Percentiles rank a stretch among this genome's conserved stretches.
Evolutionary conservation across 768 basidiomycete species (phyloP).

Genomic region (Termitomyces sp.): DNA sequence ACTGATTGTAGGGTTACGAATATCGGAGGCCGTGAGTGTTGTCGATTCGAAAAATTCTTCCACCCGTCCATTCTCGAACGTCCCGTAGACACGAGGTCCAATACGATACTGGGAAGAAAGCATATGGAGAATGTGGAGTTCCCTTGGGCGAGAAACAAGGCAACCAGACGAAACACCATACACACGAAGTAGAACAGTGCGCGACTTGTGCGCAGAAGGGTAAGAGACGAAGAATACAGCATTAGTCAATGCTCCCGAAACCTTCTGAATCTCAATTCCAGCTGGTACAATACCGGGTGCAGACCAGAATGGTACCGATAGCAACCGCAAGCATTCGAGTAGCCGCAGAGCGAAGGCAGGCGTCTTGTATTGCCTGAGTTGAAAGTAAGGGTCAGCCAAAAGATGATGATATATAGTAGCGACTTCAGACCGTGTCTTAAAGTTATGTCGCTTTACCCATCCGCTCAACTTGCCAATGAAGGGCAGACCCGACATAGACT

Average conservation of each 20-base stretch:
- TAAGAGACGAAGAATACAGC: slow-evolving; percentile 95
- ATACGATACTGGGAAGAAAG: slow-evolving; percentile 87
- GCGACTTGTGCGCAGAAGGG: slow-evolving; percentile 39
- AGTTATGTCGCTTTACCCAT: slow-evolving; percentile 15
- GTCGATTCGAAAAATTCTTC: slow-evolving; percentile 94
- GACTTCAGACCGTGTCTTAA: slow-evolving; percentile 34
- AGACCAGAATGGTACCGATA: slow-evolving; percentile 61
- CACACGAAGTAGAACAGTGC: slow-evolving; percentile 82
- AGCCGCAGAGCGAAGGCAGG: slow-evolving; percentile 50
- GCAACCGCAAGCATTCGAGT: slow-evolving; percentile 49
- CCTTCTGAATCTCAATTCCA: slow-evolving; percentile 64
- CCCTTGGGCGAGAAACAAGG: slow-evolving; percentile 84
- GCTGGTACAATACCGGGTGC: slow-evolving; percentile 41
- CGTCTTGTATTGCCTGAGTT: slow-evolving; percentile 62
- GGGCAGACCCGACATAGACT: slow-evolving; percentile 25
- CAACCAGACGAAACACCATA: slow-evolving; percentile 86
- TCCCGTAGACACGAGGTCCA: slow-evolving; percentile 90
- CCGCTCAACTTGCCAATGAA: slow-evolving; percentile 31
- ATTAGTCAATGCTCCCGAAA: slow-evolving; percentile 92
- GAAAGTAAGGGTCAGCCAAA: slow-evolving; percentile 17
- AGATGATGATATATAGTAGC: slow-evolving; percentile 17
- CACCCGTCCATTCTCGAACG: slow-evolving; percentile 91
- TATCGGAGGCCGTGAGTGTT: slow-evolving; percentile 72
- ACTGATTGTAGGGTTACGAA: slow-evolving; percentile 74
- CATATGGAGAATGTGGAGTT: slow-evolving; percentile 84